These are phyloP conservation scores for Penicillium desertorum DNA, from an alignment of 495 filamentous ascomycete genomes.

Conservation along the genomic window DNA sequence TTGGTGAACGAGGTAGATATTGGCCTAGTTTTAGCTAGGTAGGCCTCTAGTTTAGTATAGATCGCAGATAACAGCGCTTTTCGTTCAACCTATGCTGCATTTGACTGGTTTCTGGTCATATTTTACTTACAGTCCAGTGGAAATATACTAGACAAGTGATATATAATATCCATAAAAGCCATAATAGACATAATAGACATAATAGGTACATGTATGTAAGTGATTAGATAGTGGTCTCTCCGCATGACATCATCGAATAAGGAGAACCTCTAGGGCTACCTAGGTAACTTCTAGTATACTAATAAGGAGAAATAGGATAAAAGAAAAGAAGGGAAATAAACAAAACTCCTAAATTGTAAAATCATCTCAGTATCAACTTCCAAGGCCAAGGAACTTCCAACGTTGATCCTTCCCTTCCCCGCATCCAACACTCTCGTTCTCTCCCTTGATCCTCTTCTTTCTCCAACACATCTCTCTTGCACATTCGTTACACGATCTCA, in stretches of 20 bases:
- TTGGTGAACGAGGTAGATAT: not conserved
- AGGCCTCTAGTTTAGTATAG: not conserved
- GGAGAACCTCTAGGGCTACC: not conserved
- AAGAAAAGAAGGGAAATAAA: not conserved
- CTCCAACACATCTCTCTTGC: not conserved
- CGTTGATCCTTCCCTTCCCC: conserved; percentile 7
- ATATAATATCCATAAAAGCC: not conserved
- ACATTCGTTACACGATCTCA: not conserved
- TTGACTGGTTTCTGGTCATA: not conserved
- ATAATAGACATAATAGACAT: not conserved
- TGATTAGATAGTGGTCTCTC: conserved; percentile 16
- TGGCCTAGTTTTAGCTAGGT: not conserved
- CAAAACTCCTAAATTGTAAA: not conserved
- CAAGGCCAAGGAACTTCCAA: not conserved
- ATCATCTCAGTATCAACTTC: not conserved
- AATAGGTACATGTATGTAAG: too few relatives aligned
- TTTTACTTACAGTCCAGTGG: not conserved
- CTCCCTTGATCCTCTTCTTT: conserved; percentile 10
- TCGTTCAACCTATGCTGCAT: not conserved
- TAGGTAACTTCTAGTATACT: not conserved
- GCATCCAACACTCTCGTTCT: conserved; percentile 6
- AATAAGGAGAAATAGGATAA: not conserved
- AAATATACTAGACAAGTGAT: not conserved
- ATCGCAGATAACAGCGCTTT: not conserved
- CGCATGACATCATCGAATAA: conserved; percentile 30